Evolutionary conservation across 108 stramenopile genomes (phyloP), one percentile per base, ranked within the genome.

Genomic region (Epipyxis sp.): DNA sequence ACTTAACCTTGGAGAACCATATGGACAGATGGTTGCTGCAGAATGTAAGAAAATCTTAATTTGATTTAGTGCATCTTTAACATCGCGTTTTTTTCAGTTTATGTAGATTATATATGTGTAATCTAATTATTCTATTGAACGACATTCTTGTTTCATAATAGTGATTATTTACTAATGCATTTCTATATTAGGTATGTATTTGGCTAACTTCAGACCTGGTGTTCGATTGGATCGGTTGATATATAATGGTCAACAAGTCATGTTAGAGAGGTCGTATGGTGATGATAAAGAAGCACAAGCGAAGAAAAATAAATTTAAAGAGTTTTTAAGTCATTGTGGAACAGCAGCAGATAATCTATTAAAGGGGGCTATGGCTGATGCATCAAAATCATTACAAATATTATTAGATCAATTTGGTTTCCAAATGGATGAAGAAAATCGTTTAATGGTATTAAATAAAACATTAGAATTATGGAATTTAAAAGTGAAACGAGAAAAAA

Each of bases 191-290:
- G n/a, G n/a, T n/a, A 30, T 74, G 13, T 74, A 74, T 32, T 42
- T 74, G 44, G 71, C 71, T 27, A 74, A 74, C 71, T 74, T 54
- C 50, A 74, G 34, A 74, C 42, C 32, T 42, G 71, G 71, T 32
- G 40, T 37, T 37, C 44, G 46, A 3, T 27, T 74, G 3, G 25
- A 43, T 10, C 40, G 34, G 42, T 42, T 74, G 71, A 10, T 54
- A 3, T 57, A 74, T 32, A 74, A 65, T 32, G 61, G 61, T 6
- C 61, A 65, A 65, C 13, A 13, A 3, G 25, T 65, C 6, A 3
- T 32, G 13, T 65, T 65, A 32, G 61, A 65, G 35, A 16, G 61
- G 25, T 3, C 61, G 13, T 65, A 65, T 32, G 61, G 20, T 10
- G 3, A 10, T 16, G 3, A 3, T 10, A 32, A 65, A 25, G 61